Evolutionary conservation across 1,284 basidiomycete genomes (phyloP).

Genomic region (Pascua sp.): DNA sequence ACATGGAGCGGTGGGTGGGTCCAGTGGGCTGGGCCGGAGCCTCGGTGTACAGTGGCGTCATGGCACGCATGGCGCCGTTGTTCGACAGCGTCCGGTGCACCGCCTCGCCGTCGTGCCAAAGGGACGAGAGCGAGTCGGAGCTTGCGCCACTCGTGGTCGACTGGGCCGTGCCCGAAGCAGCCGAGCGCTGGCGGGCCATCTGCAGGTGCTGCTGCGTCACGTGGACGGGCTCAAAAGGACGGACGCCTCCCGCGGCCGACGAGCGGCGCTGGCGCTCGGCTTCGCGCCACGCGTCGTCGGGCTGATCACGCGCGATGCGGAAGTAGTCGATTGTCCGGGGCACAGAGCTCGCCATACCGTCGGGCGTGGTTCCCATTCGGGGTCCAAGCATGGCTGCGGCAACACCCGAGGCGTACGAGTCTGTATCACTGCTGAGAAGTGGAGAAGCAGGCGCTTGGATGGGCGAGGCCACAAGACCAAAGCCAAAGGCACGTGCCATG

Average conservation of each 20-base stretch:
- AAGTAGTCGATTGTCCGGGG: conserved; percentile 41
- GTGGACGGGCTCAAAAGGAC: conserved; percentile 1
- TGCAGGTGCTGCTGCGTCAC: conserved; percentile 1
- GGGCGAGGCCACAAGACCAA: conserved; percentile 8
- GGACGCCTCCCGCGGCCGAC: conserved; percentile 20
- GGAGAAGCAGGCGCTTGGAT: conserved; percentile 37
- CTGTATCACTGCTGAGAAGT: conserved; percentile 39
- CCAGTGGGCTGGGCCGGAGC: background rate
- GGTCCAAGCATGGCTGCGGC: conserved; percentile 6
- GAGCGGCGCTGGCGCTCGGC: conserved; percentile 32
- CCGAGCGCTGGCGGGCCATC: conserved; percentile 19
- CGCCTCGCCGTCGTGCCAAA: conserved; percentile 22
- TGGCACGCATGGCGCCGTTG: conserved; percentile 23
- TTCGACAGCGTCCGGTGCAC: conserved; percentile 21
- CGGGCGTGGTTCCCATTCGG: background rate
- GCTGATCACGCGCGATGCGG: conserved; percentile 31
- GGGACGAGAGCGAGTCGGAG: conserved; percentile 27
- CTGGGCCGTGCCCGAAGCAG: conserved; percentile 2
- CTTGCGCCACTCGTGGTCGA: conserved; percentile 15
- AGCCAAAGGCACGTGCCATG: conserved; percentile 29
- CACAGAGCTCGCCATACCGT: conserved; percentile 24
- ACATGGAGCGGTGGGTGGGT: conserved; percentile 14
- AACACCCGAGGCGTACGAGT: conserved; percentile 27
- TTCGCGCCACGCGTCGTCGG: conserved; percentile 41
- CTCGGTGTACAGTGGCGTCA: conserved; percentile 26